phyloP scores from a whole-genome alignment of 2,329 filamentous ascomycete genomes.

The Fusarium avenaceum region DNA sequence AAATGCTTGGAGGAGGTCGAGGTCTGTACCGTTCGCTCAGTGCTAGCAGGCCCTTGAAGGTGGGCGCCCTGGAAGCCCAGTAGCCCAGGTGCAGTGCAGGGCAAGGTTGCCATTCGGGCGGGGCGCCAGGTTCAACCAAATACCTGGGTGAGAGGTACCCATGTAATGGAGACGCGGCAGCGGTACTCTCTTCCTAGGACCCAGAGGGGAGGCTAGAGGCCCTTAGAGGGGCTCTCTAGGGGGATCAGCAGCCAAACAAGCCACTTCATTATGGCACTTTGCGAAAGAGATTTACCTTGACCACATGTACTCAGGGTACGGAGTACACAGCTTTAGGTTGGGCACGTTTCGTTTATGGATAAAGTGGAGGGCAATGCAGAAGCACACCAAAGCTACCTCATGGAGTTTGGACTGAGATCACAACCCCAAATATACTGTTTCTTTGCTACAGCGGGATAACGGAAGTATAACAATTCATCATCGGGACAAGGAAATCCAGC shows the following conservation, averaged over 20 bases:
- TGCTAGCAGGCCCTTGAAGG: slow-evolving; percentile 38
- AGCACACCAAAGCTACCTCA: slow-evolving; percentile 29
- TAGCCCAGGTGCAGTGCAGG: neutral
- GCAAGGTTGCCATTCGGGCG: slow-evolving; percentile 34
- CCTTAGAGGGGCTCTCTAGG: slow-evolving; percentile 32
- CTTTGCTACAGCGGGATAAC: slow-evolving; percentile 15
- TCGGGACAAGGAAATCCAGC: slow-evolving; percentile 10
- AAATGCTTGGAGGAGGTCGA: slow-evolving; percentile 29
- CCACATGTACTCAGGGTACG: slow-evolving; percentile 22
- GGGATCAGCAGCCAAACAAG: slow-evolving; percentile 35
- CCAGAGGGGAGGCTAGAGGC: slow-evolving; percentile 35
- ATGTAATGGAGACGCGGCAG: slow-evolving; percentile 41
- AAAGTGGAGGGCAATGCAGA: slow-evolving; percentile 37
- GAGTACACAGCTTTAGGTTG: slow-evolving; percentile 24
- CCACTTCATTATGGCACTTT: slow-evolving; percentile 40
- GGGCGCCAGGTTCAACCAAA: slow-evolving; percentile 44
- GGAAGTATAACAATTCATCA: slow-evolving; percentile 13
- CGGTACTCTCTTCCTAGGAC: slow-evolving; percentile 37
- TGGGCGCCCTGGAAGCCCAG: slow-evolving; percentile 26
- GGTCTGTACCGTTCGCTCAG: slow-evolving; percentile 22
- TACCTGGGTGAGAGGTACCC: slow-evolving; percentile 43
- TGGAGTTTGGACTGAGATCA: slow-evolving; percentile 5
- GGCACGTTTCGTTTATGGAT: slow-evolving; percentile 21
- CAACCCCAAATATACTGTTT: slow-evolving; percentile 16
- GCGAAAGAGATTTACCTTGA: slow-evolving; percentile 34